Percentiles rank a stretch among this genome's conserved stretches.
phyloP scores from a whole-genome alignment of 2,329 filamentous ascomycete species.

The Epichloe aotearoae region DNA sequence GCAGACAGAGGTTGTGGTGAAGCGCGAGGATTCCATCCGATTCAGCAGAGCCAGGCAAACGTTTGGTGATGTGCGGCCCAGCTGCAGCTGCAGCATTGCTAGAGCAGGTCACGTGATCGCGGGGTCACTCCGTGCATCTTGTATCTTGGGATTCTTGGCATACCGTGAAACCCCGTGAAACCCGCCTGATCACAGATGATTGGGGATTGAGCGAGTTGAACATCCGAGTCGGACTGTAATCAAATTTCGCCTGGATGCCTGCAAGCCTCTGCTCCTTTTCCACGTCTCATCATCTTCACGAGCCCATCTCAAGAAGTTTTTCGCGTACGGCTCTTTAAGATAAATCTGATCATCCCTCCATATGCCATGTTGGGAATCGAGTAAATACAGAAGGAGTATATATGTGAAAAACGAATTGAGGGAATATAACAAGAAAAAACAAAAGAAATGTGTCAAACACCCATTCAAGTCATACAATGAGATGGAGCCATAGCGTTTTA shows the following conservation, averaged over 20 bases:
- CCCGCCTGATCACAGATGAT: no score
- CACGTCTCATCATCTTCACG: not conserved
- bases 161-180: no score
- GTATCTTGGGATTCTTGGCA: not conserved
- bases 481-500: not conserved
- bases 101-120: constrained; percentile 21
- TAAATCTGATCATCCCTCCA: not conserved
- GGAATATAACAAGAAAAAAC: not conserved
- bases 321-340: not conserved
- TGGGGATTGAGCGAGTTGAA: not conserved
- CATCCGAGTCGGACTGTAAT: no score
- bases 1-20: constrained; percentile 1
- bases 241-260: no score
- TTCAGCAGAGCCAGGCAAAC: constrained; percentile 1
- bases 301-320: not conserved
- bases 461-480: not conserved
- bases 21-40: constrained; percentile 2
- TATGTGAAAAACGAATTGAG: not conserved
- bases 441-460: not conserved
- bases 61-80: constrained; percentile 18
- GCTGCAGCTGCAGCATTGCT: constrained; percentile 11
- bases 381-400: not conserved
- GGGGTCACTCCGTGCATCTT: constrained; percentile 16
- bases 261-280: no score
- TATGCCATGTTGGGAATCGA: not conserved